A percentile compares a stretch with the other conserved stretches of the same genome.
These are phyloP conservation scores for Alternaria brassicicola DNA, from an alignment of 2,329 filamentous ascomycete species.

Conservation along the genomic window DNA sequence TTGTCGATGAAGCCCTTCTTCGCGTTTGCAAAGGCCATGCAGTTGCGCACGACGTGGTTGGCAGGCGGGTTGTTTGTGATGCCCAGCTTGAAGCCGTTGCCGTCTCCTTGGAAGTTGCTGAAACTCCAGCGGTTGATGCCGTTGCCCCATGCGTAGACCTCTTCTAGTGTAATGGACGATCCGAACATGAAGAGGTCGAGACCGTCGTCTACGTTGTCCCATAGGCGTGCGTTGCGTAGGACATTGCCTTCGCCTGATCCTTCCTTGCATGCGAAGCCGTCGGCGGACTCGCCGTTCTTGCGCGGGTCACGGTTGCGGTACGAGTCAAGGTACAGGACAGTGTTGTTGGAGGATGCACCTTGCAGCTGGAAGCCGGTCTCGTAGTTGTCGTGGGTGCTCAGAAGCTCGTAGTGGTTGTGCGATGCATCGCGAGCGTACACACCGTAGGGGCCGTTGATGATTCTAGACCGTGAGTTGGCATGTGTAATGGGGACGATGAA, in stretches of 20 bases:
- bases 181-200: conserved; percentile 54
- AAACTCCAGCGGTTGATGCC: conserved; percentile 57
- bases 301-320: conserved; percentile 48
- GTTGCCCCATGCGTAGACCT: conserved; percentile 56
- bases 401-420: conserved; percentile 47
- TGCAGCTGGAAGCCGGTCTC: conserved; percentile 50
- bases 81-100: conserved; percentile 58
- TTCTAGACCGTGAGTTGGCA: background rate
- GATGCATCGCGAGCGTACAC: conserved; percentile 45
- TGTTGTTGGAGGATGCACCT: conserved; percentile 36
- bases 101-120: conserved; percentile 52
- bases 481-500: background rate
- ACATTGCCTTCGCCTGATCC: conserved; percentile 56
- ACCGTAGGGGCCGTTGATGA: conserved; percentile 49
- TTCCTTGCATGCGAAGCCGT: conserved; percentile 58
- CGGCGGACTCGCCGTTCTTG: conserved; percentile 60
- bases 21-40: conserved; percentile 54
- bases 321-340: conserved; percentile 30
- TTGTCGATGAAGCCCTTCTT: conserved; percentile 58
- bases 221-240: conserved; percentile 55
- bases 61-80: conserved; percentile 47
- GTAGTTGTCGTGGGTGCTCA: conserved; percentile 50
- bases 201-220: conserved; percentile 60
- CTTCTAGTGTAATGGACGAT: conserved; percentile 52
- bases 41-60: conserved; percentile 54